Percentiles rank a stretch among this genome's conserved stretches.
Evolutionary conservation across 345 rosid genomes (phyloP).

Genomic region (thale cress (Arabidopsis thaliana)): DNA sequence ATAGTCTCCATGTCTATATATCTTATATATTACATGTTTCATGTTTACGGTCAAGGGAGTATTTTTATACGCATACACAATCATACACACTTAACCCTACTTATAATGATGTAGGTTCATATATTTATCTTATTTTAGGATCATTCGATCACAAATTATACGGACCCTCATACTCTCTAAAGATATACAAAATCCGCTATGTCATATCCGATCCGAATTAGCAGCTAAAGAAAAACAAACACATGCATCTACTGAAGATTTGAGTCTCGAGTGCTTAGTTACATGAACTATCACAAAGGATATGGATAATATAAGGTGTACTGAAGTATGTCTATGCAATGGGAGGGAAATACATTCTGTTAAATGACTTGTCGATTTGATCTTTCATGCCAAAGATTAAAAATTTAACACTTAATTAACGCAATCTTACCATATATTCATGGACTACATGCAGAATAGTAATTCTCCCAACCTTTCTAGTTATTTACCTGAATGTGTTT

Average conservation of each 20-base stretch:
- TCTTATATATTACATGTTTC: conserved; percentile 7
- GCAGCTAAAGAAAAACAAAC: neutral
- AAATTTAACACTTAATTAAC: neutral
- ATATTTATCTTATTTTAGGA: conserved; percentile 3
- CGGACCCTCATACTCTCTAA: neutral
- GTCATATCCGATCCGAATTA: neutral
- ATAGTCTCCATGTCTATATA: conserved; percentile 11
- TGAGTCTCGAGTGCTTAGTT: neutral
- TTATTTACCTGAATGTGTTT: neutral
- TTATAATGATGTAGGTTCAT: neutral
- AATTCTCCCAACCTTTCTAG: neutral
- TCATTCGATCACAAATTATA: conserved; percentile 13
- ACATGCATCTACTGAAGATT: conserved; percentile 1
- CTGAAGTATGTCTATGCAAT: neutral
- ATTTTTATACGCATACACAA: neutral
- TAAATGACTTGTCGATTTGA: conserved; percentile 3
- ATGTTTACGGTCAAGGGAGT: conserved; percentile 8
- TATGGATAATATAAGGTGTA: neutral
- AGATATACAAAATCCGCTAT: neutral
- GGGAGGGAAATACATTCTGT: neutral
- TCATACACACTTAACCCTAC: conserved; percentile 1
- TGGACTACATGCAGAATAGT: neutral
- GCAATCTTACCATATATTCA: conserved; percentile 1
- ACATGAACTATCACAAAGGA: conserved; percentile 4
- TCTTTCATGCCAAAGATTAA: neutral